Conservation (phyloP, 2,329 filamentous ascomycete genomes). For the Nigrospora osmanthi region DNA sequence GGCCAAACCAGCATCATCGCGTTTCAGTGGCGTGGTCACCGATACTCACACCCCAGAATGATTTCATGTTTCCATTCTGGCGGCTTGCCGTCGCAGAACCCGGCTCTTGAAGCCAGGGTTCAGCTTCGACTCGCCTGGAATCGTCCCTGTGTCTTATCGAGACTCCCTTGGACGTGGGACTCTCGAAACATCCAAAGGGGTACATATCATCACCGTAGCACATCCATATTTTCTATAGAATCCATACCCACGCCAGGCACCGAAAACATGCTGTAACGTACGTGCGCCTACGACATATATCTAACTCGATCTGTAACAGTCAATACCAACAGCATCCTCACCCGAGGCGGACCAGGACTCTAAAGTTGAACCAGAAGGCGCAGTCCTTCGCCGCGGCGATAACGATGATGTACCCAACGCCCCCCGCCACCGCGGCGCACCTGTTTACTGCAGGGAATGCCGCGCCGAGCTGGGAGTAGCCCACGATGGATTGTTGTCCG, state of each 20-base stretch:
- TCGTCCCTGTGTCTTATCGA: conserved; percentile 34
- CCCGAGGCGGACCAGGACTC: not conserved
- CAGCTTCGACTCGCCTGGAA: conserved; percentile 17
- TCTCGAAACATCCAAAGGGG: conserved; percentile 26
- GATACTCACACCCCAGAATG: conserved; percentile 63
- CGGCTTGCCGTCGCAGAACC: conserved; percentile 23
- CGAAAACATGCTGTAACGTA: no score
- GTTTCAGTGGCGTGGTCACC: conserved; percentile 49
- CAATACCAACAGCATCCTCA: no score
- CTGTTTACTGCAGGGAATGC: conserved; percentile 38
- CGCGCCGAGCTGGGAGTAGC: conserved; percentile 37
- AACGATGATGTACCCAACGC: no score
- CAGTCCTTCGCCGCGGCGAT: not conserved
- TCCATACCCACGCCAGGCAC: no score
- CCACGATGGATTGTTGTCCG: conserved; percentile 33
- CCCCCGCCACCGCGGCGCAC: not conserved
- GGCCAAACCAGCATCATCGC: conserved; percentile 39
- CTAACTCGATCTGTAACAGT: no score
- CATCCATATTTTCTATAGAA: no score
- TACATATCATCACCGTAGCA: no score
- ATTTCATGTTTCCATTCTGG: conserved; percentile 21
- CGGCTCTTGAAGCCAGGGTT: conserved; percentile 33
- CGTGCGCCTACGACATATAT: no score
- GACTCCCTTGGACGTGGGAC: conserved; percentile 38
- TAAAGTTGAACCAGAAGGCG: not conserved